Conservation (phyloP, 495 filamentous ascomycete genomes). For the Pyronema omphalodes region DNA sequence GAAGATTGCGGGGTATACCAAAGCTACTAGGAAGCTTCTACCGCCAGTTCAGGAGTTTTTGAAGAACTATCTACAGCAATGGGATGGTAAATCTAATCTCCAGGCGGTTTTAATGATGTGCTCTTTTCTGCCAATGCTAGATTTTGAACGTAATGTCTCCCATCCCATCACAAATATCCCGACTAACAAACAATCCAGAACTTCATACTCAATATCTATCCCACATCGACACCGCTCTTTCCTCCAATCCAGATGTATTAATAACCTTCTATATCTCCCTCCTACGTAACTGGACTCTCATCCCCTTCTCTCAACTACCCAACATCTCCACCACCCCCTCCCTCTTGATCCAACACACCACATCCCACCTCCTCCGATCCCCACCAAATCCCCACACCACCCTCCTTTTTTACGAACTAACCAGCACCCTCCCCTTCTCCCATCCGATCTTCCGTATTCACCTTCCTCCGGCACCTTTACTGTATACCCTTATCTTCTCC, state of each 20-base stretch:
- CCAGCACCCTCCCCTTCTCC: constrained; percentile 25
- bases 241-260: constrained; percentile 3
- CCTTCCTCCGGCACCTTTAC: constrained; percentile 45
- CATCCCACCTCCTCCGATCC: no score
- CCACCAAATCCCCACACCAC: no score
- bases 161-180: no score
- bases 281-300: constrained; percentile 47
- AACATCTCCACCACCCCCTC: no score
- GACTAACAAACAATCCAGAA: constrained; percentile 27
- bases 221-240: constrained; percentile 36
- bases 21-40: constrained; percentile 36
- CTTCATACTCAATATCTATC: constrained; percentile 32
- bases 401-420: constrained; percentile 41
- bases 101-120: constrained; percentile 48
- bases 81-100: constrained; percentile 46
- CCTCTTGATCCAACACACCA: no score
- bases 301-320: no score
- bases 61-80: constrained; percentile 38
- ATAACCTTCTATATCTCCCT: constrained; percentile 47
- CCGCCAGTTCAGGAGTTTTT: constrained; percentile 45
- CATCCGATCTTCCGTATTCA: constrained; percentile 31
- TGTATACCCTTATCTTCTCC: constrained; percentile 53
- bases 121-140: constrained; percentile 39
- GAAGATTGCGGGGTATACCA: constrained; percentile 35
- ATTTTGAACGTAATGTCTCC: constrained; percentile 34